These are phyloP conservation scores for Calonectria henricotiae DNA, from an alignment of 2,329 filamentous ascomycete genomes.

Conservation along the genomic window DNA sequence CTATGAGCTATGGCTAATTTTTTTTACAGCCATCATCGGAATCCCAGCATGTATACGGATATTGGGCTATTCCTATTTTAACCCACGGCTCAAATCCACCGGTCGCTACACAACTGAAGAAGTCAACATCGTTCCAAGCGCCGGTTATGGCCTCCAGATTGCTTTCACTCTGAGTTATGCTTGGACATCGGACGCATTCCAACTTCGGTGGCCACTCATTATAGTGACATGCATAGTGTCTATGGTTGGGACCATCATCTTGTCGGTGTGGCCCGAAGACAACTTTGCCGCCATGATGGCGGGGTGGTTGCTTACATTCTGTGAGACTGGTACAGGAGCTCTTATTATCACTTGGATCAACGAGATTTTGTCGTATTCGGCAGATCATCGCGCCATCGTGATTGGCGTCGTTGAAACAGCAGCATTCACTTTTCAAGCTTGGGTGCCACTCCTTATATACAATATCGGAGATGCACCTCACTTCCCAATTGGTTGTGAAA, in stretches of 20 bases:
- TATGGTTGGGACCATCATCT: slow-evolving; percentile 56
- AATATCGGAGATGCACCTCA: slow-evolving; percentile 58
- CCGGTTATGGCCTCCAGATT: slow-evolving; percentile 59
- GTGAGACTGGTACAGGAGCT: slow-evolving; percentile 56
- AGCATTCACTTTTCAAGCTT: slow-evolving; percentile 64
- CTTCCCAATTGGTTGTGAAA: slow-evolving; percentile 60
- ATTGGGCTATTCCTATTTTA: slow-evolving; percentile 58
- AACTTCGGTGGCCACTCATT: slow-evolving; percentile 69
- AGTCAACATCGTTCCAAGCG: slow-evolving; percentile 68
- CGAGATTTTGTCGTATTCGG: slow-evolving; percentile 63
- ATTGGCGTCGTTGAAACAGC: slow-evolving; percentile 66
- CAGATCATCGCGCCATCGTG: slow-evolving; percentile 67
- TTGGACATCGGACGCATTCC: slow-evolving; percentile 71
- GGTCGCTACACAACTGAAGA: slow-evolving; percentile 57
- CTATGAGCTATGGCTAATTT: neutral
- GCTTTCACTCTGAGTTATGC: slow-evolving; percentile 70
- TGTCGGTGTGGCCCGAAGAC: slow-evolving; percentile 57
- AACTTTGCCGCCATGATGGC: slow-evolving; percentile 58
- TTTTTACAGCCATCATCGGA: slow-evolving; percentile 49
- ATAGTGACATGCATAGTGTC: slow-evolving; percentile 64
- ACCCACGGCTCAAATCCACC: slow-evolving; percentile 56
- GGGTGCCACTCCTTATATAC: slow-evolving; percentile 61
- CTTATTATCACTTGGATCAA: slow-evolving; percentile 66
- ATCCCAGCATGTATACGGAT: slow-evolving; percentile 56
- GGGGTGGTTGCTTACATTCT: slow-evolving; percentile 58